Evolutionary conservation across 2,329 filamentous ascomycete genomes (phyloP), one percentile per base, ranked within the genome.

Genomic region (Botryosphaeria dothidea): DNA sequence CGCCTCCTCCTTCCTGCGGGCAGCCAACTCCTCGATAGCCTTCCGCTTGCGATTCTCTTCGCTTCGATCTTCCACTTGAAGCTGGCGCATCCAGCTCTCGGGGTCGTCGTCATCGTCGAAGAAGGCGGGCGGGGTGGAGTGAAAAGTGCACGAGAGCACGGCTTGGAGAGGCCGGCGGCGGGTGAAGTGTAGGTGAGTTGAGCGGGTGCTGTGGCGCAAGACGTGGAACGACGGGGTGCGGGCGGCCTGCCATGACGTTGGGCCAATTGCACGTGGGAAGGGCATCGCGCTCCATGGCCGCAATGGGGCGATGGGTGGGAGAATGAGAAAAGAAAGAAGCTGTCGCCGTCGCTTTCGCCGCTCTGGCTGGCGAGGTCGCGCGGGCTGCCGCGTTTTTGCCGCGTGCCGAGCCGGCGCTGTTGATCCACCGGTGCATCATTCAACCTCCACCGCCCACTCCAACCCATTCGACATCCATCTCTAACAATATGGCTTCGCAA

Each of bases 401-500:
- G 56, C 38, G 56, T 60, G 43, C 38, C 56, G 56, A 43, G 52
- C 52, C 51, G 51, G 25, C 36, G 52, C 34, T 13, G 38, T n/a
- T 13, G 8, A 41, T 41, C 38, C 11, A n/a, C 15, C 38, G 4
- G 38, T n/a, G 1, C 38, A 41, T 56, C 51, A 29, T 29, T 8
- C 57, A 34, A 19, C 57, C 45, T 25, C 43, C 41, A 25, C 27
- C n/a, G 25, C 41, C 41, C n/a, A 29, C 31, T 17, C 38, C 41
- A 31, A 15, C 6, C 27, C 19, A 23, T n/a, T 9, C 25, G 6
- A 34, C 57, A 23, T 11, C 57, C 25, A 19, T 3, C 57, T 23
- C 45, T 8, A 29, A 6, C 58, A 51, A 25, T 21, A 73, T 73
- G 72, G 68, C 72, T 25, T 69, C 72, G 21, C 71, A 73, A 67